Percentiles rank a stretch among this genome's conserved stretches.
phyloP scores from a whole-genome alignment of 768 basidiomycete genomes.

The Calocybe cyanea region DNA sequence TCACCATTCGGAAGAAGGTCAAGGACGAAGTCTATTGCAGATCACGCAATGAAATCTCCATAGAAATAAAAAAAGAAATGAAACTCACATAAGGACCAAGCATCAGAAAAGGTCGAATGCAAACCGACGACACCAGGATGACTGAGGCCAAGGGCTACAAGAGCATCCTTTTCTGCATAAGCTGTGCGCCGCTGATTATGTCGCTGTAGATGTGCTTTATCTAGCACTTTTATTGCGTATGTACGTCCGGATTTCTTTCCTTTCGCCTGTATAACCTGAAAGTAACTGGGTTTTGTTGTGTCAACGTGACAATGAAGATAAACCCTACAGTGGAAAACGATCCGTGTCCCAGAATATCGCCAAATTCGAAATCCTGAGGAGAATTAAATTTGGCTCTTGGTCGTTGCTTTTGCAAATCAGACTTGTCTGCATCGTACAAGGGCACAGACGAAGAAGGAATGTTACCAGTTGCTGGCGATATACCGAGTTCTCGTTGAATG shows the following conservation, averaged over 20 bases:
- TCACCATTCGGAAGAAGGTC: slow-evolving; percentile 78
- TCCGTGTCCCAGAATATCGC: slow-evolving; percentile 73
- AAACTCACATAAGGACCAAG: slow-evolving; percentile 74
- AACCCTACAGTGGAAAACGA: slow-evolving; percentile 74
- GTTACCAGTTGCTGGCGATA: background rate
- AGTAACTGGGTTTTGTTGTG: background rate
- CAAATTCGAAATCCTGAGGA: slow-evolving; percentile 69
- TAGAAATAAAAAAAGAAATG: background rate
- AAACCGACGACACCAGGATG: slow-evolving; percentile 83
- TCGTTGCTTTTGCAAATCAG: background rate
- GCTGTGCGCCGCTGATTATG: slow-evolving; percentile 76
- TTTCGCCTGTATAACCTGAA: slow-evolving; percentile 43
- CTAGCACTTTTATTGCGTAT: slow-evolving; percentile 75
- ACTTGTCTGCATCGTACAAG: slow-evolving; percentile 5
- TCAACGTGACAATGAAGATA: background rate
- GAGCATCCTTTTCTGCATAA: slow-evolving; percentile 73
- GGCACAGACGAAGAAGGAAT: slow-evolving; percentile 10
- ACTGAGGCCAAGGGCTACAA: slow-evolving; percentile 65
- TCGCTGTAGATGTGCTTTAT: slow-evolving; percentile 78
- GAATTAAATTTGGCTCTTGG: slow-evolving; percentile 27
- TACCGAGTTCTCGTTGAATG: slow-evolving; percentile 54
- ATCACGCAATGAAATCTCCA: no score
- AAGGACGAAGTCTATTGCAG: slow-evolving; percentile 64
- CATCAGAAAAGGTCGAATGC: slow-evolving; percentile 84
- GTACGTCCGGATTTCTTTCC: slow-evolving; percentile 52